Percentiles rank a stretch among this genome's conserved stretches.
phyloP scores from a whole-genome alignment of 2,329 filamentous ascomycete species.

The Fusarium odoratissimum region DNA sequence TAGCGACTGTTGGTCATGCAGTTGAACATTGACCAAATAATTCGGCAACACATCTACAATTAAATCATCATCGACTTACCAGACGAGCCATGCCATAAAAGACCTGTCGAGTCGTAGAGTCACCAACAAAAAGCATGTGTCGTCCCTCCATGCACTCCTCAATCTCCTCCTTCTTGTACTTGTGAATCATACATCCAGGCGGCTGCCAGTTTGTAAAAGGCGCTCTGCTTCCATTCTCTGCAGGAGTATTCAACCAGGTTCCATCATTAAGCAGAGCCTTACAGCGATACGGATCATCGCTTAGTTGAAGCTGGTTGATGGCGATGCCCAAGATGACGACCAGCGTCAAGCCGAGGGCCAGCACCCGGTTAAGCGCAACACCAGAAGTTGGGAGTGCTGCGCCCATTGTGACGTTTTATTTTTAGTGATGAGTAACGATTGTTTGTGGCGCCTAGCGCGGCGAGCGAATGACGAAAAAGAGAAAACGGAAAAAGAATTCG shows the following conservation, averaged over 20 bases:
- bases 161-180: conserved; percentile 64
- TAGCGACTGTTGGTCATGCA: neutral
- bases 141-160: conserved; percentile 62
- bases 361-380: conserved; percentile 30
- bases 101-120: conserved; percentile 68
- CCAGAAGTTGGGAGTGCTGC: conserved; percentile 21
- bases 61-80: conserved; percentile 34
- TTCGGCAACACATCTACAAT: neutral
- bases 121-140: conserved; percentile 68
- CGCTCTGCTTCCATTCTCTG: conserved; percentile 44
- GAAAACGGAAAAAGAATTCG: neutral
- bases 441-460: conserved; percentile 4
- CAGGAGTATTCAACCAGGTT: conserved; percentile 57
- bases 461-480: conserved; percentile 17
- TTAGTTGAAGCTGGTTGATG: conserved; percentile 30
- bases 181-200: conserved; percentile 67
- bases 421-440: conserved; percentile 12
- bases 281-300: conserved; percentile 64
- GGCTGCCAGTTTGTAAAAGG: conserved; percentile 67
- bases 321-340: conserved; percentile 36
- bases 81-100: conserved; percentile 62
- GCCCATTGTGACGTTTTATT: conserved; percentile 11
- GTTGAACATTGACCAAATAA: neutral
- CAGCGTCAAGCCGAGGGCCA: conserved; percentile 37
- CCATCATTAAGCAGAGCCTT: conserved; percentile 62